Evolutionary conservation across 225 moss, liverwort and hornwort genomes (phyloP).

Genomic region (Straminergon stramineum): DNA sequence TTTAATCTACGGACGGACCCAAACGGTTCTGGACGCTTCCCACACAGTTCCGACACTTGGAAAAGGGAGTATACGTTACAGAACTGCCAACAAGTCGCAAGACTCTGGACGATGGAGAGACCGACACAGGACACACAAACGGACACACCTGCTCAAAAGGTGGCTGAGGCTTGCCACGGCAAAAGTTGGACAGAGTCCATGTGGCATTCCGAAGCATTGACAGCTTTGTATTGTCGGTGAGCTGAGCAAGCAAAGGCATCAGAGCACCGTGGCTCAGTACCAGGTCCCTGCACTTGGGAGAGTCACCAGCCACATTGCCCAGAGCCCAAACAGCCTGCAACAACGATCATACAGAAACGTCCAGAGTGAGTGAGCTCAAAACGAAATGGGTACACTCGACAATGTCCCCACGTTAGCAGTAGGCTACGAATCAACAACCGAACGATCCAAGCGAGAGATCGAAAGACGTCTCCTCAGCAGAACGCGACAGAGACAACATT

Average conservation of each 20-base stretch:
- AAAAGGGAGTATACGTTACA: neutral
- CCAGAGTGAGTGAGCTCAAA: neutral
- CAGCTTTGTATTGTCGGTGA: conserved; percentile 73
- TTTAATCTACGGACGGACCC: neutral
- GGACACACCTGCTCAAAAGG: conserved; percentile 79
- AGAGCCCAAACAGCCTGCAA: conserved; percentile 96
- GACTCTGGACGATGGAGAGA: too few species aligned
- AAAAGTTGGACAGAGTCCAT: conserved; percentile 95
- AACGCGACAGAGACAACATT: too few species aligned
- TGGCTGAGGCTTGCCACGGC: conserved; percentile 96
- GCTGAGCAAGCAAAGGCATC: conserved; percentile 85
- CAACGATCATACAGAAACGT: neutral
- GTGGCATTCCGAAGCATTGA: conserved; percentile 95
- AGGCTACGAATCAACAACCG: neutral
- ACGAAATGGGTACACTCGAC: too few species aligned
- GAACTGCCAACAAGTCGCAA: neutral
- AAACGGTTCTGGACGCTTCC: neutral
- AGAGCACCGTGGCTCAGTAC: conserved; percentile 82
- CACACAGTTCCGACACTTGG: too few species aligned
- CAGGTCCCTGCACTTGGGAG: conserved; percentile 85
- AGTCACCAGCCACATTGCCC: conserved; percentile 95
- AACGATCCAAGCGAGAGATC: too few species aligned
- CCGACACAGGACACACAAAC: neutral
- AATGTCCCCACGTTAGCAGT: neutral
- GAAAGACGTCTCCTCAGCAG: neutral